Base-by-base conservation (phyloP, 78 protist species). In the Bodo saltans region DNA sequence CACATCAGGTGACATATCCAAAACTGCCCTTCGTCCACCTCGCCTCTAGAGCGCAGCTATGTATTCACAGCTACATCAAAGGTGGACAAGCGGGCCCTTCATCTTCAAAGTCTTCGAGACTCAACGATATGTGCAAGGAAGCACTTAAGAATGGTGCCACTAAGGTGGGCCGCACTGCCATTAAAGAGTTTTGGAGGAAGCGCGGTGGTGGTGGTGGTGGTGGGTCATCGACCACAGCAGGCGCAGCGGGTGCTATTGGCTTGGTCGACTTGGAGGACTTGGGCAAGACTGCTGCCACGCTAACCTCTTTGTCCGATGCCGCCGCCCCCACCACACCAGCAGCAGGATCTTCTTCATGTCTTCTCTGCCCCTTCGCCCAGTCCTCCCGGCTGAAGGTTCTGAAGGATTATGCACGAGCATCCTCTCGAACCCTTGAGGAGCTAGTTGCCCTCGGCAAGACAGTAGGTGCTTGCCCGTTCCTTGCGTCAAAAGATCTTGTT, bases 381-480 rank as follows among this genome's bases (percentile, higher is more conserved):
- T 23, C 8, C n/a, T 17, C 8, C 8, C 60, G 60, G n/a, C n/a
- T 47, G n/a, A 8, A 17, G 60, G n/a, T 47, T 8, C 60, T 47
- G 60, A 23, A 23, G 60, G 60, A 47, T 17, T 17, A 47, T 17
- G 8, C n/a, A 8, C 60, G 60, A 23, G 60, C 17, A 8, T 8
- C 60, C 60, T 17, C 60, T 47, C 60, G 60, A 8, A 47, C 60
- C 74, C 42, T 91, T 0, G 94, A 91, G 42, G 94, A 91, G 12
- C 11, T 88, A 12, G 85, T 67, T 1, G n/a, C 8, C 12, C 29
- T 52, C n/a, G 94, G 91, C 4, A 34, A 41, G 38, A 11, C 30
- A 12, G 17, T 79, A 37, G 0, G 3, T 3, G 60, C 85, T 4
- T 89, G 94, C 72, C 85, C 94, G 0, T 91, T 89, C 84, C 90